Evolutionary conservation across 495 filamentous ascomycete species (phyloP).

Genomic region (Annulohypoxylon bovei): DNA sequence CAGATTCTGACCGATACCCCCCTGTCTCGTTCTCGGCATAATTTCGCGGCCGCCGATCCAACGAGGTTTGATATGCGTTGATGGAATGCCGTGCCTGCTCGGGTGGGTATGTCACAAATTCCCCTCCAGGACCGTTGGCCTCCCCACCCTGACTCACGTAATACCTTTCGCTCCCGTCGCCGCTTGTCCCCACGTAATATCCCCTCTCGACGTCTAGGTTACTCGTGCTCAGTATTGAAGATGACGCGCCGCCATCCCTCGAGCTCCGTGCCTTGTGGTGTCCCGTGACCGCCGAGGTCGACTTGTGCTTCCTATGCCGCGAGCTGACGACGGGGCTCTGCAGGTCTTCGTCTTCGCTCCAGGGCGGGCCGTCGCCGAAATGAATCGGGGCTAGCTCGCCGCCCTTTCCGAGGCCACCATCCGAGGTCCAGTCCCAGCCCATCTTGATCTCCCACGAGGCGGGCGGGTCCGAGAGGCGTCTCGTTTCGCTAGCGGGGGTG

Average conservation of each 20-base stretch:
- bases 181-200: conserved; percentile 71
- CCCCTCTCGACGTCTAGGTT: conserved; percentile 65
- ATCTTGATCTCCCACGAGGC: conserved; percentile 66
- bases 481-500: conserved; percentile 84
- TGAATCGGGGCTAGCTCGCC: conserved; percentile 84
- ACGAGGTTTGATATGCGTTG: conserved; percentile 52
- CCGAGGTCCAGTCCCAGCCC: conserved; percentile 64
- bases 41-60: conserved; percentile 60
- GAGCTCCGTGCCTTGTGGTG: conserved; percentile 53
- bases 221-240: conserved; percentile 52
- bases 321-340: conserved; percentile 86
- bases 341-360: conserved; percentile 95
- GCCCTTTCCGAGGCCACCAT: conserved; percentile 53
- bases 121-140: conserved; percentile 77
- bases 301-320: conserved; percentile 86
- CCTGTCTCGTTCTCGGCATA: conserved; percentile 64
- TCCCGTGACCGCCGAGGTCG: conserved; percentile 62
- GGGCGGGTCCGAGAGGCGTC: conserved; percentile 84
- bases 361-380: conserved; percentile 93
- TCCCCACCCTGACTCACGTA: conserved; percentile 78
- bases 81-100: conserved; percentile 67
- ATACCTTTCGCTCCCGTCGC: conserved; percentile 81
- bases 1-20: conserved; percentile 67
- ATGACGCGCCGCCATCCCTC: conserved; percentile 53
- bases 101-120: conserved; percentile 81